Evolutionary conservation across 768 basidiomycete species (phyloP), one percentile per base, ranked within the genome.

Genomic region (Termitomyces heimii): DNA sequence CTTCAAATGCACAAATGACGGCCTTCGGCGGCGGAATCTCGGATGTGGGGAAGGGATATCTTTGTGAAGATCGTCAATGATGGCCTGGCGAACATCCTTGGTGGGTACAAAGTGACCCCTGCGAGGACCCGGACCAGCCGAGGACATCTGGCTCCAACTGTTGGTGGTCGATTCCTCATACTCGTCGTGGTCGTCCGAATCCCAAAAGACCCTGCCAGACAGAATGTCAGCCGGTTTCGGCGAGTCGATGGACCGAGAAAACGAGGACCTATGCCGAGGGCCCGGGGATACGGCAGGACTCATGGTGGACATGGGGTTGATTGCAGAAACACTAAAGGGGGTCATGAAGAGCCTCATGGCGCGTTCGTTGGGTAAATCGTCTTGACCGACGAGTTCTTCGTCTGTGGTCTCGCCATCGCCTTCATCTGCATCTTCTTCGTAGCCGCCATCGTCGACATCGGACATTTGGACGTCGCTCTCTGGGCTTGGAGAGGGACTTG

Each of bases 401-500:
- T 92, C 90, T 1, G 91, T 92, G 4, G 89, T 89, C 60, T 91
- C 87, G 1, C 89, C 88, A 6, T 83, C 85, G 55, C 74, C 80
- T 39, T 78, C 82, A 46, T 74, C 77, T 28, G 68, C 75, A 54
- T 80, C 80, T 56, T 81, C 72, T 56, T 76, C 75, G 54, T 82
- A 74, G 28, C 78, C 76, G 6, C 68, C 77, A 35, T 79, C 79
- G 42, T 76, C 76, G 62, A 68, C 67, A 35, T 73, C 72, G 12
- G 72, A 70, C 76, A 81, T 70, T 56, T 78, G 71, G 26, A 72
- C 74, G 73, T 90, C 84, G 51, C 77, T 81, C 31, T 78, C 79
- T 20, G 80, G 75, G 53, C 74, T 75, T 14, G 80, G 71, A 31
- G 79, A 78, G 10, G 80, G 64, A 34, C 76, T 75, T 37, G 79